Evolutionary conservation across 768 basidiomycete species (phyloP).

Genomic region (Lactifluus rugatus): DNA sequence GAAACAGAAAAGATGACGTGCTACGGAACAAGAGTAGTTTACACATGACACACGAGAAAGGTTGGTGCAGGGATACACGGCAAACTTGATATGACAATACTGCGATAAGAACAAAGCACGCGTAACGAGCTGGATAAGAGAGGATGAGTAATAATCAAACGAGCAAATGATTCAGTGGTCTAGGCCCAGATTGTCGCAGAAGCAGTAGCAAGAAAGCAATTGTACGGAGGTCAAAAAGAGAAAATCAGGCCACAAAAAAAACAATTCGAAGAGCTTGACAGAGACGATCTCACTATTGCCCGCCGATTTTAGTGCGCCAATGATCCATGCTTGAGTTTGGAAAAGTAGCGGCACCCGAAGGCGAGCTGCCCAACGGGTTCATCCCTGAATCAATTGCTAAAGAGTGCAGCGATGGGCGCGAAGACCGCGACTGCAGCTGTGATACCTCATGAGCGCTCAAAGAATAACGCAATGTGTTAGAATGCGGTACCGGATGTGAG

Average conservation of each 20-base stretch:
- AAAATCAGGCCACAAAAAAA: not conserved
- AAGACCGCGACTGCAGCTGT: constrained; percentile 8
- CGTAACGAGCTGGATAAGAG: constrained; percentile 3
- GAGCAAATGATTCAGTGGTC: not conserved
- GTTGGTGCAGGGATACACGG: constrained; percentile 7
- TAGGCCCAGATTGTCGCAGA: constrained; percentile 6
- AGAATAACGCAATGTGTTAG: not conserved
- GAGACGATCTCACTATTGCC: not conserved
- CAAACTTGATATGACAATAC: constrained; percentile 5
- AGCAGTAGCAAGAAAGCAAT: constrained; percentile 7
- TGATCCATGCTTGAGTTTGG: constrained; percentile 8
- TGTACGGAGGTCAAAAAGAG: constrained; percentile 3
- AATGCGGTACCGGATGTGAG: constrained; percentile 13
- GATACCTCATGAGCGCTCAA: constrained; percentile 6
- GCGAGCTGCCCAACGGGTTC: not conserved
- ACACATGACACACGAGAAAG: constrained; percentile 12
- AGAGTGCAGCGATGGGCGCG: constrained; percentile 8
- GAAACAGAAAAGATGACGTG: constrained; percentile 10
- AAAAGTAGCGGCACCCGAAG: constrained; percentile 1
- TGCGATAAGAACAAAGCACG: constrained; percentile 6
- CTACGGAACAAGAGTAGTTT: constrained; percentile 7
- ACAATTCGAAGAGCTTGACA: not conserved
- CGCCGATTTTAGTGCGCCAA: constrained; percentile 16
- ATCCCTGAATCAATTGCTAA: constrained; percentile 8
- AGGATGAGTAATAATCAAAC: not conserved